Base-by-base conservation (phyloP, 2,329 filamentous ascomycete genomes). In the Didymella exigua region DNA sequence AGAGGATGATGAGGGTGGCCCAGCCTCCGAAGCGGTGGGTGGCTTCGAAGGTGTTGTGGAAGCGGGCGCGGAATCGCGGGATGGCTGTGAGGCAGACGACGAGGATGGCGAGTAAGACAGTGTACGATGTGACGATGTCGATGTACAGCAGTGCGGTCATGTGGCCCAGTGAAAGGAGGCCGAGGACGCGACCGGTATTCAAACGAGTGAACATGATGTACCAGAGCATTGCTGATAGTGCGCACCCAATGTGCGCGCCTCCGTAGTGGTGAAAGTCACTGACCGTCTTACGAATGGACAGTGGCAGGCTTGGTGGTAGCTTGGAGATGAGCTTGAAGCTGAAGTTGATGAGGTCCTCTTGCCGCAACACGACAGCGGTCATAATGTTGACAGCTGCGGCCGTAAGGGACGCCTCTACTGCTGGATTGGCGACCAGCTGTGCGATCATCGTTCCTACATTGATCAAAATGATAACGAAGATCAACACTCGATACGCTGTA, bases 121-220 rank as follows among this genome's bases (percentile, higher is more conserved):
- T 13, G 46, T 60, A 63, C 34, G 60, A 59, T 0, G 58, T 62
- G 21, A 45, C 6, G 6, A 68, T 56, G 29, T 67, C 58, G 0
- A 56, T 41, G 49, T 67, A 64, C 13, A 72, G 49, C 26, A 56
- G 49, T 14, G 38, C 63, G 0, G 61, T 63, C 9, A 69, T 52
- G 2, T 44, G 47, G n/a, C 43, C 46, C 1, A 24, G 7, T 13
- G 30, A 18, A n/a, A 14, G 5, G 18, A 50, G 24, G 1, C 58
- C 34, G 9, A 59, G 33, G 56, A 66, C 71, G 14, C 67, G 59
- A 14, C 54, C 46, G 1, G 71, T 67, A 27, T 76, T 53, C 14
- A 76, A 50, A 4, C 65, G 65, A 2, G 73, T 67, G 54, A 80
- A 76, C 40, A 75, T 55, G n/a, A 76, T 65, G 62, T 78, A 81